Base-by-base conservation (phyloP, 306 rosid species). In the Quercus robur region DNA sequence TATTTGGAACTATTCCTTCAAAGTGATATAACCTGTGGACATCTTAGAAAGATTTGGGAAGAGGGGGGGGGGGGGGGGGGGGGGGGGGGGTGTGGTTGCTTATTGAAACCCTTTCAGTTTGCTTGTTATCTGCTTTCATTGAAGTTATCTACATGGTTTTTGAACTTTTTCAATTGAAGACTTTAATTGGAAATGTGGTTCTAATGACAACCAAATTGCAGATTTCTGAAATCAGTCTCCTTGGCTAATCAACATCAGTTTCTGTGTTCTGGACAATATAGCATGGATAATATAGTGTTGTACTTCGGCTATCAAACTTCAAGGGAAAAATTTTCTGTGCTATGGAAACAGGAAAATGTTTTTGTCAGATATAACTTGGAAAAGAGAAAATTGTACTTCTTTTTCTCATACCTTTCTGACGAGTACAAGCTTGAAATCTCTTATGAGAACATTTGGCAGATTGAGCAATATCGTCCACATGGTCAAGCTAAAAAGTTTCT, bases 281-380 rank as follows among this genome's bases (percentile, higher is more conserved):
- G 77, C 73, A 28, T 86, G 78, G 64, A 79, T 17, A 15, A 31
- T n/a, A 71, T 67, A 25, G 49, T 58, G 15, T 7, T 85, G 73
- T 80, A 86, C 84, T 90, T 90, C 30, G 92, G 94, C 59, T 74
- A 88, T 79, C 91, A 75, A 75, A 79, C 76, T 33, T 89, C 97
- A 2, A 59, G 78, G 75, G 76, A 78, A 46, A 76, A 75, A 77
- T 88, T 88, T 73, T 52, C 85, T 77, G 87, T 79, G 61, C 85
- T 92, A 6, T 90, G 94, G 94, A 82, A 77, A 61, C 76, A 58
- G 75, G 71, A 54, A 77, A 70, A 84, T 75, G 89, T 82, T 72
- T 81, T 75, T 8, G 85, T 85, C 31, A 71, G 62, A 33, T 90
- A 87, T 58, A 89, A 87, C 20, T 25, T 5, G 19, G 81, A 77